Evolutionary conservation across 768 basidiomycete genomes (phyloP).

Genomic region (Omphalotus guepiniiformis): DNA sequence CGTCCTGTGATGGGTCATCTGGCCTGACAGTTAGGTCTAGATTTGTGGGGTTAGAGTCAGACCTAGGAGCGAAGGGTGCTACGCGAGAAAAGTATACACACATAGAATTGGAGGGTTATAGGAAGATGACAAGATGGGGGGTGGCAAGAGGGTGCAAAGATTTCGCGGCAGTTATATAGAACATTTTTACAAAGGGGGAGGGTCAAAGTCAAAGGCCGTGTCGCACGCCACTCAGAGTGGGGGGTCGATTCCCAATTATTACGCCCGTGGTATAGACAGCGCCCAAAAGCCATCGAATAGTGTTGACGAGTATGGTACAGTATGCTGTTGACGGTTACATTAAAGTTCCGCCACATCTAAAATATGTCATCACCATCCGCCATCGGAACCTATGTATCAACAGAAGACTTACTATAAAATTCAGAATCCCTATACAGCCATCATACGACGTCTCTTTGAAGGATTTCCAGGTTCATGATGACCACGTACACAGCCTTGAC

Average conservation of each 20-base stretch:
- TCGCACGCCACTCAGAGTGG: slow-evolving; percentile 9
- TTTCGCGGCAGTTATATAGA: background rate
- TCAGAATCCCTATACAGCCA: background rate
- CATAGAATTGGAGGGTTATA: background rate
- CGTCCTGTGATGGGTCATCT: background rate
- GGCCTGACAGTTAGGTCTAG: background rate
- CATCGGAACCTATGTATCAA: background rate
- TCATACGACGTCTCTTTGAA: background rate
- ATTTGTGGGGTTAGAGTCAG: background rate
- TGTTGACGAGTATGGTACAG: background rate
- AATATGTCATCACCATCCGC: background rate
- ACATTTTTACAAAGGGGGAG: background rate
- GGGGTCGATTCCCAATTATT: too few species aligned
- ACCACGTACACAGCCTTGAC: slow-evolving; percentile 28
- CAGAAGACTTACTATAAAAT: background rate
- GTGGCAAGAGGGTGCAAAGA: background rate
- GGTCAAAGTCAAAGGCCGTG: background rate
- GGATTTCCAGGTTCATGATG: background rate
- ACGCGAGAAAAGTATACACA: background rate
- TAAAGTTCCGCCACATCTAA: background rate
- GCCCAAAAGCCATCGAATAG: background rate
- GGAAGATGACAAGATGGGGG: background rate
- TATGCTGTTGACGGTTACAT: background rate
- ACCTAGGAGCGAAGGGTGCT: background rate
- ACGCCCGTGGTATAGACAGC: background rate